Evolutionary conservation across 2,329 filamentous ascomycete genomes (phyloP).

Genomic region (Diaporthe citrichinensis): DNA sequence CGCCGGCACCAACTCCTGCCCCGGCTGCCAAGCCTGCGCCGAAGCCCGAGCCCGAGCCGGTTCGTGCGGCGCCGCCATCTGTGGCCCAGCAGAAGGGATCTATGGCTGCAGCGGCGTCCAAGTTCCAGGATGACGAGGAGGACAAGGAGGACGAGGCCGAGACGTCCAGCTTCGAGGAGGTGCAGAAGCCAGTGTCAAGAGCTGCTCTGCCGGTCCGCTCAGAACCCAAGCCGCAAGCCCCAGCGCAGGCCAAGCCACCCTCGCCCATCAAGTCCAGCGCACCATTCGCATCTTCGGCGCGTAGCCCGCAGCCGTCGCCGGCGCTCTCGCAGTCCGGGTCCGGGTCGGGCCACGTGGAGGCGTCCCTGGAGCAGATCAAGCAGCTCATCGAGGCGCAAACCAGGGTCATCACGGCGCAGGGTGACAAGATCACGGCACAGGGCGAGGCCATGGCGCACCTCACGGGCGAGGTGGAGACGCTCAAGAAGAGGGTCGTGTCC

Average conservation of each 20-base stretch:
- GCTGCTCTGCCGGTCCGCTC: conserved; percentile 52
- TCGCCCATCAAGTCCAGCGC: conserved; percentile 47
- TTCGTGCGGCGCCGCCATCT: conserved; percentile 71
- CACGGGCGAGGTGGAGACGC: conserved; percentile 80
- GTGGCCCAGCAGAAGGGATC: conserved; percentile 90
- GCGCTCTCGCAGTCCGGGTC: conserved; percentile 57
- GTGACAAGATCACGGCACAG: conserved; percentile 76
- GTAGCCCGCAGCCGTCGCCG: conserved; percentile 42
- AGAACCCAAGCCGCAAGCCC: conserved; percentile 60
- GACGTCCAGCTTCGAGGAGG: conserved; percentile 88
- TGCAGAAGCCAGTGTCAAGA: conserved; percentile 81
- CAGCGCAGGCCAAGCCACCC: conserved; percentile 55
- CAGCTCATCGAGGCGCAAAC: conserved; percentile 82
- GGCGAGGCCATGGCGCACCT: conserved; percentile 80
- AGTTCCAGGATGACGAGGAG: conserved; percentile 82
- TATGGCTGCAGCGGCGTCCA: conserved; percentile 87
- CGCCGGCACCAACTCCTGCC: conserved; percentile 59
- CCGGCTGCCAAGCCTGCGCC: conserved; percentile 62
- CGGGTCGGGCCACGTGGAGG: conserved; percentile 60
- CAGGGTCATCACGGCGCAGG: conserved; percentile 82
- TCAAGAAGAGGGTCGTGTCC: conserved; percentile 83
- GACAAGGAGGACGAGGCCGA: conserved; percentile 71
- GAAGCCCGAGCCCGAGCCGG: conserved; percentile 68
- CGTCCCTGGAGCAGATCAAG: conserved; percentile 83
- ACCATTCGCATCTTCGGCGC: conserved; percentile 54